These are phyloP conservation scores for Hanseniaspora opuntiae DNA, from an alignment of 805 yeast species.

Conservation along the genomic window DNA sequence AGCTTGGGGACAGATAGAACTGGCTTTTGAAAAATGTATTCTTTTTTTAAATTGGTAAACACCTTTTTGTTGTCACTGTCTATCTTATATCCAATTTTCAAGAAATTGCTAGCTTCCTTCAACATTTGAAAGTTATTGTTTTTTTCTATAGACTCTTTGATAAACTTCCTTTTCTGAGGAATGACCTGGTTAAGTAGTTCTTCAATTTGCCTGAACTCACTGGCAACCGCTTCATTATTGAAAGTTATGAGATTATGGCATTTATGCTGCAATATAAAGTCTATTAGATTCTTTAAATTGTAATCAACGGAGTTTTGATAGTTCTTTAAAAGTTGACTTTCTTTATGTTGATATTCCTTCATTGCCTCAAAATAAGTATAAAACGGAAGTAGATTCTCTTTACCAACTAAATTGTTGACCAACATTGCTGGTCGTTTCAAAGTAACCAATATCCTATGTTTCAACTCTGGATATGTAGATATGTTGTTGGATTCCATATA, in stretches of 20 bases:
- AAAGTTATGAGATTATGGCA: not conserved
- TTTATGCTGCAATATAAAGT: not conserved
- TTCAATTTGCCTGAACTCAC: not conserved
- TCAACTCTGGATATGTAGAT: not conserved
- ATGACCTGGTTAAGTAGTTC: not conserved
- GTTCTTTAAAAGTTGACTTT: not conserved
- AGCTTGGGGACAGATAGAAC: not conserved
- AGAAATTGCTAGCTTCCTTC: not conserved
- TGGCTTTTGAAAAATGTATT: not conserved
- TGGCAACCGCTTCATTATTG: not conserved
- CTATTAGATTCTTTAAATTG: not conserved
- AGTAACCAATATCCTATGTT: not conserved
- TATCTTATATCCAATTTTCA: constrained; percentile 1
- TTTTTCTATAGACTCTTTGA: not conserved
- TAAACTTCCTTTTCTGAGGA: not conserved
- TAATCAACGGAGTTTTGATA: not conserved
- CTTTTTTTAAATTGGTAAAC: not conserved
- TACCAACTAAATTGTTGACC: not conserved
- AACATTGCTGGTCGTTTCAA: not conserved
- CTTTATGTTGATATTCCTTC: not conserved
- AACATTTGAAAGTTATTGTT: no score
- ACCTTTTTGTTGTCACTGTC: not conserved
- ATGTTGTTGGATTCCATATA: not conserved
- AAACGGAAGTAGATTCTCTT: not conserved
- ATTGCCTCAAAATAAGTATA: not conserved